Base-by-base conservation (phyloP, 2,329 filamentous ascomycete species). In the Hortaea sp. region DNA sequence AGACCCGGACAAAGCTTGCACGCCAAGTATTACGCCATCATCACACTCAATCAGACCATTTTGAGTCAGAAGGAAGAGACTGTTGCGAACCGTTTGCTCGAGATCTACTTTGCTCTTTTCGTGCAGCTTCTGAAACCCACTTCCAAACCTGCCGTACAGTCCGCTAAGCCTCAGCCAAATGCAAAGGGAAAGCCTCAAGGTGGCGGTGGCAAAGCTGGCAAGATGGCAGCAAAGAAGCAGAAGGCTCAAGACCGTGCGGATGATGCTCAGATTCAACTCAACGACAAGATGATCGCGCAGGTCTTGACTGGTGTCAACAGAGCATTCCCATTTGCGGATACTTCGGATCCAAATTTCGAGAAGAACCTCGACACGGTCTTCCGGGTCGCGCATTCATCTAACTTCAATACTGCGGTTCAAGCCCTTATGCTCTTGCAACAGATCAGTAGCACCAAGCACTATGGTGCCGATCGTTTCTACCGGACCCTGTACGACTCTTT, bases 331-430 rank as follows among this genome's bases (percentile, higher is more conserved):
- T 98, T 95, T 65, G 85, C 88, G 7, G 83, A 84, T 53, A 81
- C 85, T 1, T 86, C 92, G 59, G 81, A 86, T 56, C 78, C 81
- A 39, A 85, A 81, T 27, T 79, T 97, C 54, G 86, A 94, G 60
- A 81, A 83, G 48, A 90, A 98, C 61, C 78, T 98, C 47, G 85
- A 97, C 62, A 95, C 90, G 3, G 76, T 98, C 28, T 98, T 95
- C 76, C 83, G 81, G 58, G 92, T 98, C 59, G 94, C 92, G 0
- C 92, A 98, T 67, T 97, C 90, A 1, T 88, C 90, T 47, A 98
- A 98, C 66, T 97, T 98, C 76, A 98, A 97, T 69, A 98, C 92
- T 1, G 92, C 88, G 62, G 87, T 98, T 34, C 92, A 98, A 67
- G 90, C 92, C 31, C 77, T 98, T 53, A 84, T 95, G 69, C 73